phyloP scores from a whole-genome alignment of 2,329 filamentous ascomycete species.

The Huntiella decipiens region DNA sequence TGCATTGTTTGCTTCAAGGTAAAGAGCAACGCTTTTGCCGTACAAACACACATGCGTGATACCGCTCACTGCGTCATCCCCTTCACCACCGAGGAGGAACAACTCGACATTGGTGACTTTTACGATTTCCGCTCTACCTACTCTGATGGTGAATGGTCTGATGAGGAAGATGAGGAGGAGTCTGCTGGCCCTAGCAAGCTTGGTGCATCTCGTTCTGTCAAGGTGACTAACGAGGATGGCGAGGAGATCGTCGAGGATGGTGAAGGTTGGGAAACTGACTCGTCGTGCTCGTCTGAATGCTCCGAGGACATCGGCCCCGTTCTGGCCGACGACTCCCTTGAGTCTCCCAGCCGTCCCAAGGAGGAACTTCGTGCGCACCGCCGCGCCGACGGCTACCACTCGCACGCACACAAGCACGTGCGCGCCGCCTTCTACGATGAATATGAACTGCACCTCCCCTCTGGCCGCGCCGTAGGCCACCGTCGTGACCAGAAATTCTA shows the following conservation, averaged over 20 bases:
- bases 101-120: slow-evolving; percentile 85
- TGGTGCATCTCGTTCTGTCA: slow-evolving; percentile 37
- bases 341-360: slow-evolving; percentile 49
- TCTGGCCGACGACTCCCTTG: slow-evolving; percentile 51
- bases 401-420: slow-evolving; percentile 56
- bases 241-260: slow-evolving; percentile 29
- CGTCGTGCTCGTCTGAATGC: slow-evolving; percentile 70
- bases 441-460: slow-evolving; percentile 81
- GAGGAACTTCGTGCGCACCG: slow-evolving; percentile 53
- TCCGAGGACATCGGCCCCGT: slow-evolving; percentile 68
- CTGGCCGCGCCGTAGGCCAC: slow-evolving; percentile 76
- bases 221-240: slow-evolving; percentile 31
- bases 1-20: slow-evolving; percentile 78
- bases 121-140: slow-evolving; percentile 97
- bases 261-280: slow-evolving; percentile 92
- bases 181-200: slow-evolving; percentile 46
- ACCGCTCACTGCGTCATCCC: slow-evolving; percentile 95
- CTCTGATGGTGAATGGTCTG: slow-evolving; percentile 47
- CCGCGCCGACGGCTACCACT: slow-evolving; percentile 61
- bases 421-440: slow-evolving; percentile 78
- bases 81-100: slow-evolving; percentile 71
- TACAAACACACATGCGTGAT: slow-evolving; percentile 94
- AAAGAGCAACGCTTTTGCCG: slow-evolving; percentile 57
- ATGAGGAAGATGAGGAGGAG: slow-evolving; percentile 33
- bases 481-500: slow-evolving; percentile 75